phyloP scores from a whole-genome alignment of 805 yeast genomes.

The Kurtzmaniella cleridarum region DNA sequence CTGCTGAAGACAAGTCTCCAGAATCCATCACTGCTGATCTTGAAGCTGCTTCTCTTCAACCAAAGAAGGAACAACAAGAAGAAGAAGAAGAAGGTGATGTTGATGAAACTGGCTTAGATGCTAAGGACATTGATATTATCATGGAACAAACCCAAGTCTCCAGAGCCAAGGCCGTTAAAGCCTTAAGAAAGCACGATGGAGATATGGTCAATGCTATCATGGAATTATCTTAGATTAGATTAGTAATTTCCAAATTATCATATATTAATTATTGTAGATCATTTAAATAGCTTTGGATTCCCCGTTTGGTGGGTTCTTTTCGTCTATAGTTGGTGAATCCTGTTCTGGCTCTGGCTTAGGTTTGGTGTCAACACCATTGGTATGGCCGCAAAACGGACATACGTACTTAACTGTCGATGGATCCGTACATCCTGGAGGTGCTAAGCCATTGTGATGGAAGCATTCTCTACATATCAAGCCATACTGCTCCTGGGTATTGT shows the following conservation, averaged over 20 bases:
- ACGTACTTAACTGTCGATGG: slow-evolving; percentile 49
- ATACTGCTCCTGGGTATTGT: slow-evolving; percentile 62
- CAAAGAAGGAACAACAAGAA: slow-evolving; percentile 40
- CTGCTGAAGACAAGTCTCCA: slow-evolving; percentile 54
- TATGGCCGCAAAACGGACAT: slow-evolving; percentile 61
- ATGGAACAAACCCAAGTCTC: slow-evolving; percentile 89
- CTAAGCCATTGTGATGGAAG: slow-evolving; percentile 70
- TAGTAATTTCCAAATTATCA: neutral
- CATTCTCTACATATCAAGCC: slow-evolving; percentile 73
- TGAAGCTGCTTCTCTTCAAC: slow-evolving; percentile 57
- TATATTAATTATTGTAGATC: neutral
- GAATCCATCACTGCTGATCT: slow-evolving; percentile 80
- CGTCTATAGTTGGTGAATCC: too few relatives aligned
- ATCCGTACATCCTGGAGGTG: slow-evolving; percentile 56
- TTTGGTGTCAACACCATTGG: slow-evolving; percentile 23
- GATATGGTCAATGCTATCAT: slow-evolving; percentile 96
- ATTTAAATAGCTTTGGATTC: too few relatives aligned
- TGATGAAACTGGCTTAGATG: slow-evolving; percentile 80
- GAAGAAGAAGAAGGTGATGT: slow-evolving; percentile 67
- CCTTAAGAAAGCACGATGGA: slow-evolving; percentile 81
- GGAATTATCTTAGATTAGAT: slow-evolving; percentile 51
- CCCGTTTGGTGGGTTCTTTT: too few relatives aligned
- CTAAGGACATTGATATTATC: slow-evolving; percentile 79
- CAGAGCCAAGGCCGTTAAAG: slow-evolving; percentile 85
- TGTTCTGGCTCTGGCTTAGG: neutral